Evolutionary conservation across 306 rosid genomes (phyloP).

Genomic region (Vigna hirtella): DNA sequence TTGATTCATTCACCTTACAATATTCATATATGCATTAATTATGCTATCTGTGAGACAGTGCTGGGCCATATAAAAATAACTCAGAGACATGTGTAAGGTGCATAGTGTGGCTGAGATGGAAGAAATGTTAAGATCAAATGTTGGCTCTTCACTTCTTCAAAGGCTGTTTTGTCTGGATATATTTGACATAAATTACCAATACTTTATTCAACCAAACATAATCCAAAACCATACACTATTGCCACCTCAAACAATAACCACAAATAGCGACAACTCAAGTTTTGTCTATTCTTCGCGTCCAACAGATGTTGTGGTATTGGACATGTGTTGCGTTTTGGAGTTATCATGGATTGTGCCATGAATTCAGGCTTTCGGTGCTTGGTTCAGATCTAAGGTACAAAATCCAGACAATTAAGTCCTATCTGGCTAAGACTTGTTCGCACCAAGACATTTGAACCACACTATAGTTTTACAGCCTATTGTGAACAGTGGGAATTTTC

Average conservation of each 20-base stretch:
- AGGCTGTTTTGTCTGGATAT: not conserved
- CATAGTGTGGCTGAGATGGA: not conserved
- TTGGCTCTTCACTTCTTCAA: constrained; percentile 27
- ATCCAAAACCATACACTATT: not conserved
- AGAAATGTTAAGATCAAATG: not conserved
- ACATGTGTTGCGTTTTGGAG: not conserved
- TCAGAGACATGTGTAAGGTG: not conserved
- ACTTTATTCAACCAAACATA: not conserved
- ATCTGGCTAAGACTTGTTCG: not conserved
- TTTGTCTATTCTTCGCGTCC: not conserved
- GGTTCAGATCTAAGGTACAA: not conserved
- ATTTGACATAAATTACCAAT: not conserved
- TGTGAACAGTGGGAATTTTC: not conserved
- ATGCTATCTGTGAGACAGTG: not conserved
- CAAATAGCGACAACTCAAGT: not conserved
- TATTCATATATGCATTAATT: not conserved
- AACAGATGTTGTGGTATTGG: not conserved
- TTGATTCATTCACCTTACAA: not conserved
- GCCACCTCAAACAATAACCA: not conserved
- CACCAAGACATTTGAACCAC: not conserved
- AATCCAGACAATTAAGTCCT: not conserved
- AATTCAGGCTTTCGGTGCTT: not conserved
- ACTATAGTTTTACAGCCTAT: not conserved
- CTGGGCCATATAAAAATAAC: not conserved
- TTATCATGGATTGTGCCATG: constrained; percentile 17